Base-by-base conservation (phyloP, 2,329 filamentous ascomycete species). In the Sporothrix euskadiensis region DNA sequence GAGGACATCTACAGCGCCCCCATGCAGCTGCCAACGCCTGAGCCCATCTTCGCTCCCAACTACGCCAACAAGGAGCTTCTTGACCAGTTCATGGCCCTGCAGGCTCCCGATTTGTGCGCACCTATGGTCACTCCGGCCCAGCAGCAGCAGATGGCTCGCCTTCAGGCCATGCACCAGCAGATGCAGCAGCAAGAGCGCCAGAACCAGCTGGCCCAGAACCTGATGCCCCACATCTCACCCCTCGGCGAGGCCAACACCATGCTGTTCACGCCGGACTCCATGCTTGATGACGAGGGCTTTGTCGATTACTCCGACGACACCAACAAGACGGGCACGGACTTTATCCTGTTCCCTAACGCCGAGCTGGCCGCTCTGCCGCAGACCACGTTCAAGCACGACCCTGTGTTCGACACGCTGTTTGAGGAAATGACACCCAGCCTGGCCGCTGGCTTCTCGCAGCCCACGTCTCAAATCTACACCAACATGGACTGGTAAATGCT, bases 241-340 rank as follows among this genome's bases (percentile, higher is more conserved):
- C 85, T 86, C 71, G 91, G 90, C 5, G 91, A 93, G 77, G 86
- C 87, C 49, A 90, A 91, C 74, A 83, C 89, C 1, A 92, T 92
- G 83, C 85, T 93, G 44, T 91, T 86, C 81, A 91, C 91, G 10
- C 89, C 91, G 66, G 85, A 86, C 57, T 90, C 90, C 0, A 81
- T 89, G 74, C 83, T 84, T 22, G 87, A 88, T 32, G 91, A 94
- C 74, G 91, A 93, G 78, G 87, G 86, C 54, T 92, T 89, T 77
- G 87, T 88, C 56, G 89, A 90, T 41, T 83, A 83, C 49, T 79
- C 82, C 3, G 78, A 79, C 39, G 81, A 83, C 44, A 82, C 81
- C 66, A 82, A 80, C n/a, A 82, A 80, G 10, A 82, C 84, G 32
- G 82, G 83, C n/a, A 82, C 80, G 12, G 91, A 93, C 80, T 94